These are phyloP conservation scores for Pelargonium citronellum DNA, from an alignment of 441 rosid species.

Conservation along the genomic window DNA sequence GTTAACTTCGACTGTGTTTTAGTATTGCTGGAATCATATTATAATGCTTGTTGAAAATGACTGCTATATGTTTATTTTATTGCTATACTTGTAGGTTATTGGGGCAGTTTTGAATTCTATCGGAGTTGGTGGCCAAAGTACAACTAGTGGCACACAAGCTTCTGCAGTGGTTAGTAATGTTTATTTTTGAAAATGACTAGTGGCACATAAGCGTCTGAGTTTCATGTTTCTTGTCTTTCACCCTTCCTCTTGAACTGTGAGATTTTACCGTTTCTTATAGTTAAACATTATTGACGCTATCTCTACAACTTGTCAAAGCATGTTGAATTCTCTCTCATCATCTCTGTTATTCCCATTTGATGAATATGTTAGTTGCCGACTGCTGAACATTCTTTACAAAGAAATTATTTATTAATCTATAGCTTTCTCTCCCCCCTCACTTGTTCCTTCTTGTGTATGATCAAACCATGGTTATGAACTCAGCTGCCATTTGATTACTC, in stretches of 20 bases:
- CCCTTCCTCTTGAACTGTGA: not conserved
- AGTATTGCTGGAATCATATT: conserved; percentile 6
- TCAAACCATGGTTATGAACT: not conserved
- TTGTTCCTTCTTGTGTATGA: not conserved
- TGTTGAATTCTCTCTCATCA: not conserved
- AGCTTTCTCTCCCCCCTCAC: not conserved
- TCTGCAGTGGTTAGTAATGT: conserved; percentile 39
- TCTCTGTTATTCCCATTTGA: not conserved
- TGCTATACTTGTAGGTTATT: conserved; percentile 53
- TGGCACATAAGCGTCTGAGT: too few relatives aligned
- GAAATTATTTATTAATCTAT: not conserved
- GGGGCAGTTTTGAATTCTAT: conserved; percentile 83
- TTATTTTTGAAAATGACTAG: conserved; percentile 10
- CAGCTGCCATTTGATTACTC: not conserved
- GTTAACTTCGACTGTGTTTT: not conserved
- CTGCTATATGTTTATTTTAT: not conserved
- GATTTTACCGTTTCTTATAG: not conserved
- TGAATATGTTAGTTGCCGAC: not conserved
- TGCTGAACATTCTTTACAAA: not conserved
- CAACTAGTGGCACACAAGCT: conserved; percentile 34
- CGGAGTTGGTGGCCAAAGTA: conserved; percentile 58
- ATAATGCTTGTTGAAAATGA: too few relatives aligned
- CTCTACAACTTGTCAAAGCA: not conserved
- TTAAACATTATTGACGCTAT: not conserved
- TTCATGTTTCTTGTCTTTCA: not conserved